Evolutionary conservation across 1,284 basidiomycete species (phyloP).

Genomic region (Ustilago shanxiensis): DNA sequence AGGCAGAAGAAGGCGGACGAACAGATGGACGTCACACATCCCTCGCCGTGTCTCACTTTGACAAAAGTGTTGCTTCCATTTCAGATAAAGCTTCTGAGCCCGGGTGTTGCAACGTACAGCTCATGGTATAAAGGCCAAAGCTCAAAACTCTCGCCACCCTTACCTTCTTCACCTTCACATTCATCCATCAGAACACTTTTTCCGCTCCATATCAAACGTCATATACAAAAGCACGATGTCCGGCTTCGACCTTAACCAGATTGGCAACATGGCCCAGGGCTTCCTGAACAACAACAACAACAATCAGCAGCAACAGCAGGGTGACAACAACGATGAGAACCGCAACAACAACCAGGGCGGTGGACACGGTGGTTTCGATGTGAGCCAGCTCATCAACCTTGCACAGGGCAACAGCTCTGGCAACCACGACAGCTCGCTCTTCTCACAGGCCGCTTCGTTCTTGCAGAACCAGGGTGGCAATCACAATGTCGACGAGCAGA

Average conservation of each 20-base stretch:
- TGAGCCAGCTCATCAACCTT: constrained; percentile 49
- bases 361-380: constrained; percentile 47
- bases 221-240: constrained; percentile 25
- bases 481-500: constrained; percentile 58
- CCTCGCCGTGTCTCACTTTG: constrained; percentile 18
- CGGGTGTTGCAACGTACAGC: not conserved
- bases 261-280: constrained; percentile 47
- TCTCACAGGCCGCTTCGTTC: constrained; percentile 51
- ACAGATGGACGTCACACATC: constrained; percentile 22
- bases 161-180: not conserved
- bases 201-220: not conserved
- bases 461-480: constrained; percentile 54
- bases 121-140: not conserved
- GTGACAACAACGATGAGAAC: constrained; percentile 19
- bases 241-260: constrained; percentile 46
- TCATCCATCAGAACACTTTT: not conserved
- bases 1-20: constrained; percentile 9
- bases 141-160: not conserved
- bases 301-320: constrained; percentile 20
- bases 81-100: constrained; percentile 14
- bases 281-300: constrained; percentile 46
- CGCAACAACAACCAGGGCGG: constrained; percentile 24
- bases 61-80: constrained; percentile 26
- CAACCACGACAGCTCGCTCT: constrained; percentile 53
- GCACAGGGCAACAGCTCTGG: constrained; percentile 54